phyloP scores from a whole-genome alignment of 2,329 filamentous ascomycete genomes.

The Aspergillus floridensis region DNA sequence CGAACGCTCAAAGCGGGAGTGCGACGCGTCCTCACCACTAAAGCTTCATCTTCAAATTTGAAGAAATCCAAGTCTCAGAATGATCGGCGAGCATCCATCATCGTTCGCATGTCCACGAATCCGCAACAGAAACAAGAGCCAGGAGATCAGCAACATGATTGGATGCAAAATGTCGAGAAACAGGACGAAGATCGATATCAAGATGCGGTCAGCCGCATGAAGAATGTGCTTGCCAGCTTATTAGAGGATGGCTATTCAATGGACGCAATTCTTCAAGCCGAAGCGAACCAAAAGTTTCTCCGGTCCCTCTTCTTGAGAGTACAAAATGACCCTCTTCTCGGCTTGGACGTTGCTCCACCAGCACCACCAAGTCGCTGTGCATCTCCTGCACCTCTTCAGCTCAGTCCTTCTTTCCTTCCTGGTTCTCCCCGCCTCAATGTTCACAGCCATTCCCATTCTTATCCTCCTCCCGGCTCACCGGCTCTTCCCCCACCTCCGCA shows the following conservation, averaged over 20 bases:
- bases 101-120: constrained; percentile 1
- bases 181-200: constrained; percentile 1
- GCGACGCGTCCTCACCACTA: constrained; percentile 1
- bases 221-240: constrained; percentile 1
- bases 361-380: not conserved
- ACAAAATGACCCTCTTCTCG: constrained; percentile 5
- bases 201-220: constrained; percentile 4
- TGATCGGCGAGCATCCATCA: constrained; percentile 2
- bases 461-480: not conserved
- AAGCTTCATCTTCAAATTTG: not conserved
- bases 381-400: not conserved
- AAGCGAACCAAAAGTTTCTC: constrained; percentile 4
- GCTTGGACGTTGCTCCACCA: not conserved
- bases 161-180: not conserved
- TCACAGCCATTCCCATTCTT: not conserved
- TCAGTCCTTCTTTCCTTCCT: not conserved
- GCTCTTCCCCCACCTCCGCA: not conserved
- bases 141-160: not conserved
- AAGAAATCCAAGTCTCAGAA: not conserved
- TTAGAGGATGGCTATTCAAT: constrained; percentile 3
- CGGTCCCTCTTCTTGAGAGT: constrained; percentile 2
- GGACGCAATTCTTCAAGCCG: constrained; percentile 2
- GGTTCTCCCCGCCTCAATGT: not conserved
- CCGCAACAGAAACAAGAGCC: not conserved
- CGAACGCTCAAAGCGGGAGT: constrained; percentile 1